Base-by-base conservation (phyloP, 495 filamentous ascomycete species). In the Chaetomium cochliodes region DNA sequence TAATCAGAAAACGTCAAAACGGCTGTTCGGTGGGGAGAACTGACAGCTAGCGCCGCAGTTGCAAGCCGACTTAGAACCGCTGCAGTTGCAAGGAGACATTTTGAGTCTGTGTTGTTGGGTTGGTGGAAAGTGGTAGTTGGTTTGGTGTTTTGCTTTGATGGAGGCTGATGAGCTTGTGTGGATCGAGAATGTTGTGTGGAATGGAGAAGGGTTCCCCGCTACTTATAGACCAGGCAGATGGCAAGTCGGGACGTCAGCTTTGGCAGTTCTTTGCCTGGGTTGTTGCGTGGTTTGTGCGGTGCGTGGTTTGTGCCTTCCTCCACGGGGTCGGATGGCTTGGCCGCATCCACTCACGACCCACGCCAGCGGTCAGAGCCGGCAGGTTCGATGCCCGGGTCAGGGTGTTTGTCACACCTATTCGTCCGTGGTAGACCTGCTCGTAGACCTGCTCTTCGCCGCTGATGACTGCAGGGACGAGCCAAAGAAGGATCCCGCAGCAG, bases 11-110 rank as follows among this genome's bases (percentile, higher is more conserved):
- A 5, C 0, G 44, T 18, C 44, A 30, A 6, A 30, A 30, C 6
- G 5, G 4, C 44, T 18, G 16, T 2, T 1, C 16, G n/a, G 44
- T 0, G 44, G 44, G 44, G 44, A 47, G 42, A 13, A 77, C 79
- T 69, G 69, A 81, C 79, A 81, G 68, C 68, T 60, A 39, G 71
- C 68, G 69, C 76, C 76, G 72, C 79, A 76, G 63, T 61, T 70
- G 71, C 74, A 81, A 61, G 62, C 63, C 9, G 70, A 71, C 58
- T 73, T 65, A n/a, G 58, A 60, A 63, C 79, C 79, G 72, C 77
- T 75, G 73, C 80, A 82, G 67, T 69, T 66, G 72, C 80, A 81
- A 66, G 76, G 77, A 69, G 75, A 76, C 79, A 81, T 80, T 67
- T 75, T 80, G 77, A 65, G 62, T 68, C 68, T 65, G 58, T 69